Percentiles rank a stretch among this genome's conserved stretches.
Evolutionary conservation across 805 yeast species (phyloP).

Genomic region (Hanseniaspora jakobsenii): DNA sequence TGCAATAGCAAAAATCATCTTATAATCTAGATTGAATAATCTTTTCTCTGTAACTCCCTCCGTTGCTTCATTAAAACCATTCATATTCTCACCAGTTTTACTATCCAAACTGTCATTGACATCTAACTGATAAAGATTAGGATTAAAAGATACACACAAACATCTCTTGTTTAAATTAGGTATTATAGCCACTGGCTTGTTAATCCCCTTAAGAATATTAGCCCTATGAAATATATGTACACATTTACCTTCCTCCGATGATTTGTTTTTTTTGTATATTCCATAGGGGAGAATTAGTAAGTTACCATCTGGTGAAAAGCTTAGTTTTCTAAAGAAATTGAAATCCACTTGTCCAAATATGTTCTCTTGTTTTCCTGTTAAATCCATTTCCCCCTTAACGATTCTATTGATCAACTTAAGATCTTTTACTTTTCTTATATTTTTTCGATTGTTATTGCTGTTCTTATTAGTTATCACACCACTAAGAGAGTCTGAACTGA

Average conservation of each 20-base stretch:
- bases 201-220: slow-evolving; percentile 37
- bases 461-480: too few relatives aligned
- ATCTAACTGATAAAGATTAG: slow-evolving; percentile 40
- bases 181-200: slow-evolving; percentile 63
- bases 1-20: slow-evolving; percentile 83
- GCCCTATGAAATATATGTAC: slow-evolving; percentile 69
- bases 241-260: slow-evolving; percentile 37
- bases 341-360: slow-evolving; percentile 28
- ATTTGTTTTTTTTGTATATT: slow-evolving; percentile 32
- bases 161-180: slow-evolving; percentile 79
- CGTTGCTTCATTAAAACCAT: too few relatives aligned
- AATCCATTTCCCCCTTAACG: slow-evolving; percentile 39
- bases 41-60: slow-evolving; percentile 16
- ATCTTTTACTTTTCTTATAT: slow-evolving; percentile 16
- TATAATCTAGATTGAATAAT: slow-evolving; percentile 53
- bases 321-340: slow-evolving; percentile 76
- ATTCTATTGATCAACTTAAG: slow-evolving; percentile 32
- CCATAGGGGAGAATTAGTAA: slow-evolving; percentile 73
- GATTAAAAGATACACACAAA: slow-evolving; percentile 67
- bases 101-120: slow-evolving; percentile 7
- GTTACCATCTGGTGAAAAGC: slow-evolving; percentile 84
- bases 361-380: slow-evolving; percentile 20
- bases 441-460: too few relatives aligned
- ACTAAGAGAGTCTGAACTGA: too few relatives aligned
- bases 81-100: too few relatives aligned